Conservation (phyloP, 306 rosid species). For the Sesbania bispinosa region DNA sequence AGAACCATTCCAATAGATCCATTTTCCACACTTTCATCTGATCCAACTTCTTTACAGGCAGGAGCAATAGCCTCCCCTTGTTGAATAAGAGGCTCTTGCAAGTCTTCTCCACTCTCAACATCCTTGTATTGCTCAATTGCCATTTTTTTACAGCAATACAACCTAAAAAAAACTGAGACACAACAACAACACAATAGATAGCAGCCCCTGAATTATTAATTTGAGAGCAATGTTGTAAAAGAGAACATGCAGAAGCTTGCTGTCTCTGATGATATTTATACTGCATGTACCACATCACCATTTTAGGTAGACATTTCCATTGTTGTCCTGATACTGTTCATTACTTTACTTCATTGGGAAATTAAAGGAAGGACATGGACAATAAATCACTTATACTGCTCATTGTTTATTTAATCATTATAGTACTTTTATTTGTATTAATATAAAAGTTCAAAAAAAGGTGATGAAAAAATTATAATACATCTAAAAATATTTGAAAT, state of each 20-base stretch:
- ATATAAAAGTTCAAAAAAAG: too few relatives aligned
- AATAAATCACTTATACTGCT: too few relatives aligned
- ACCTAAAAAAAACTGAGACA: neutral
- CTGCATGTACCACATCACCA: neutral
- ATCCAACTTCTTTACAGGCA: constrained; percentile 9
- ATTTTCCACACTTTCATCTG: constrained; percentile 26
- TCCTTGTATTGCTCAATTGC: constrained; percentile 46
- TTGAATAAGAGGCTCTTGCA: constrained; percentile 51
- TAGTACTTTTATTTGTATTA: too few relatives aligned
- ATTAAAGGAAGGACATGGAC: too few relatives aligned
- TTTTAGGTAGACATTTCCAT: too few relatives aligned
- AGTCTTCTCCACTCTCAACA: constrained; percentile 46
- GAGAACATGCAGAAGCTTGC: constrained; percentile 25
- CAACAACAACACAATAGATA: neutral
- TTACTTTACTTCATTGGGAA: too few relatives aligned
- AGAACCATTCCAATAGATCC: constrained; percentile 74
- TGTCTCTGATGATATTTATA: constrained; percentile 21
- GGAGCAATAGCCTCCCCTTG: neutral
- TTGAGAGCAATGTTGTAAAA: neutral
- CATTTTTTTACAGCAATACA: constrained; percentile 35
- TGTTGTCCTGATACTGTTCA: too few relatives aligned
- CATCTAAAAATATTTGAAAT: too few relatives aligned
- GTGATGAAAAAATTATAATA: too few relatives aligned
- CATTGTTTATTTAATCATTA: too few relatives aligned
- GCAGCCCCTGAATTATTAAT: neutral